A percentile compares a stretch with the other conserved stretches of the same genome.
Evolutionary conservation across 495 filamentous ascomycete species (phyloP).

Genomic region (Sordaria brevicollis): DNA sequence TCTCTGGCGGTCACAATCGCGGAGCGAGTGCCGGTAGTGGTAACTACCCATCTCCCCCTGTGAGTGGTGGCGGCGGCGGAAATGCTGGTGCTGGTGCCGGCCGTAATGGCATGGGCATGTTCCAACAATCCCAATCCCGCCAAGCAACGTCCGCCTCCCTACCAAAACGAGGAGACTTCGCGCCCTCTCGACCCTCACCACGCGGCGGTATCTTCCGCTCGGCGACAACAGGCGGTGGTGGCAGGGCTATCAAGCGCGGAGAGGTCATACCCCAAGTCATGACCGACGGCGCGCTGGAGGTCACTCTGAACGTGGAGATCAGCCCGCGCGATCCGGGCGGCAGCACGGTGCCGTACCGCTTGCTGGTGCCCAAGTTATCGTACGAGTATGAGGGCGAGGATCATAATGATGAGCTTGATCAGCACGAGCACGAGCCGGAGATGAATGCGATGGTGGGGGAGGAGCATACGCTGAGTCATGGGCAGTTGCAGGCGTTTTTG

Average conservation of each 20-base stretch:
- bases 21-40: background rate
- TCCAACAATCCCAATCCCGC: background rate
- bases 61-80: constrained; percentile 8
- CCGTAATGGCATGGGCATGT: constrained; percentile 7
- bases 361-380: constrained; percentile 71
- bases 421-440: background rate
- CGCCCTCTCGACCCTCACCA: background rate
- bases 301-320: constrained; percentile 80
- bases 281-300: constrained; percentile 67
- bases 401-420: background rate
- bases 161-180: constrained; percentile 9
- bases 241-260: constrained; percentile 43
- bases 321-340: constrained; percentile 74
- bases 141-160: background rate
- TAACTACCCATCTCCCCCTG: constrained; percentile 3
- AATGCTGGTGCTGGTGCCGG: too few species aligned
- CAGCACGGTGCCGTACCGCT: constrained; percentile 76
- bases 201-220: constrained; percentile 45
- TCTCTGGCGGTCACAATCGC: constrained; percentile 11
- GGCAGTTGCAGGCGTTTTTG: constrained; percentile 1
- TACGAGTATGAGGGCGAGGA: constrained; percentile 36
- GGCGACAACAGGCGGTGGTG: constrained; percentile 57
- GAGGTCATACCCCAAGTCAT: background rate
- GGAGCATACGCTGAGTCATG: constrained; percentile 2
- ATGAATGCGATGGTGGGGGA: constrained; percentile 2